Evolutionary conservation across 352 stramenopile species (phyloP).

Genomic region (Phytophthora foliorum): DNA sequence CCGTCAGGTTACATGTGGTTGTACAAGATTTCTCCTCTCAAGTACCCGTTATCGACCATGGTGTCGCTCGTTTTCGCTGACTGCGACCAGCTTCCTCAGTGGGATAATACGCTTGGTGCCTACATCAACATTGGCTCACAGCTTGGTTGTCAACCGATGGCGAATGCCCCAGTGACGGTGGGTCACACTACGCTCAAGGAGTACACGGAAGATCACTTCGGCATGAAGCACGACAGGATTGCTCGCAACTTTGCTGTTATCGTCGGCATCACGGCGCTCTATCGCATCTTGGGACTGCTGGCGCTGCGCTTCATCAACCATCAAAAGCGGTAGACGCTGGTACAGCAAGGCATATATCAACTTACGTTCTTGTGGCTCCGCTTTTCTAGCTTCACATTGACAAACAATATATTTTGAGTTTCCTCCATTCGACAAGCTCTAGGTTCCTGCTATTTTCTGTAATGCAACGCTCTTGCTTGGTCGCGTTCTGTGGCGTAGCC

Average conservation of each 20-base stretch:
- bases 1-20: slow-evolving; percentile 26
- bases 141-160: slow-evolving; percentile 37
- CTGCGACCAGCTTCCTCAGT: slow-evolving; percentile 32
- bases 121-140: slow-evolving; percentile 32
- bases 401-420: neutral
- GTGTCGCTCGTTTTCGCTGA: slow-evolving; percentile 43
- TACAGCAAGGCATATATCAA: neutral
- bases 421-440: neutral
- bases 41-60: slow-evolving; percentile 33
- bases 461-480: no score
- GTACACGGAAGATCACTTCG: slow-evolving; percentile 30
- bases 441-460: neutral
- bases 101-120: slow-evolving; percentile 16
- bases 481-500: neutral
- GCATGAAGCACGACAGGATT: slow-evolving; percentile 31
- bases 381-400: neutral
- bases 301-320: slow-evolving; percentile 33
- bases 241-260: slow-evolving; percentile 44
- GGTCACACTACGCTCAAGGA: slow-evolving; percentile 33
- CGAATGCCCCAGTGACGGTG: slow-evolving; percentile 25
- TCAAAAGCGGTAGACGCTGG: slow-evolving; percentile 36
- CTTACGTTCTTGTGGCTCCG: neutral
- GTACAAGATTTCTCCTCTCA: slow-evolving; percentile 35
- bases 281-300: slow-evolving; percentile 39
- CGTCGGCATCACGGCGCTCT: slow-evolving; percentile 38